Evolutionary conservation across 2,329 filamentous ascomycete species (phyloP).

Genomic region (Calonectria pteridis): DNA sequence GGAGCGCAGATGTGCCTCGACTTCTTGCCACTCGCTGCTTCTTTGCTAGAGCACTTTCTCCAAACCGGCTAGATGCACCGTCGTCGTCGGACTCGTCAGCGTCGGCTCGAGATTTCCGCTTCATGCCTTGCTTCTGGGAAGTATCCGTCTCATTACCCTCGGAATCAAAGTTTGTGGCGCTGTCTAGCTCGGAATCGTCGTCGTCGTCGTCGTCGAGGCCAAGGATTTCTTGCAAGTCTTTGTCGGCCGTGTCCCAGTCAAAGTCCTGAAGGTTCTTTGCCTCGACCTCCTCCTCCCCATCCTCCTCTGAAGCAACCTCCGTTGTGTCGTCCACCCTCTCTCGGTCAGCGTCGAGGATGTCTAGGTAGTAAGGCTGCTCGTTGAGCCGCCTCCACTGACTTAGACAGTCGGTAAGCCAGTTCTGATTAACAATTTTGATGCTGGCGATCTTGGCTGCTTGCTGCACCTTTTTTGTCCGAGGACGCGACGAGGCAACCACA

Average conservation of each 20-base stretch:
- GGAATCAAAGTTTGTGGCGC: slow-evolving; percentile 42
- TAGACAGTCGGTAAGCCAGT: slow-evolving; percentile 90
- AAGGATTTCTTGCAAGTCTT: slow-evolving; percentile 83
- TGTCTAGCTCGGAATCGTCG: slow-evolving; percentile 54
- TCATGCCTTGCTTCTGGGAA: slow-evolving; percentile 44
- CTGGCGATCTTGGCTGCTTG: slow-evolving; percentile 83
- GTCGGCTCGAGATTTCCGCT: slow-evolving; percentile 49
- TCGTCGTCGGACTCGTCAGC: slow-evolving; percentile 51
- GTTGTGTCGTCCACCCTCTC: slow-evolving; percentile 50
- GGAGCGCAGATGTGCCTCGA: slow-evolving; percentile 60
- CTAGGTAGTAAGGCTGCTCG: slow-evolving; percentile 81
- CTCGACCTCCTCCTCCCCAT: slow-evolving; percentile 48
- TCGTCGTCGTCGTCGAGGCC: slow-evolving; percentile 66
- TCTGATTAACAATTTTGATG: slow-evolving; percentile 91
- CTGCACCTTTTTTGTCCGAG: slow-evolving; percentile 90
- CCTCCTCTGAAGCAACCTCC: slow-evolving; percentile 47
- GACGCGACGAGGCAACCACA: slow-evolving; percentile 76
- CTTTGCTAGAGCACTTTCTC: slow-evolving; percentile 61
- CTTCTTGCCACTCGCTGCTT: slow-evolving; percentile 62
- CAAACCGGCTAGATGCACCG: slow-evolving; percentile 42
- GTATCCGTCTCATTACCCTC: slow-evolving; percentile 47
- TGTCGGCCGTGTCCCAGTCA: slow-evolving; percentile 74
- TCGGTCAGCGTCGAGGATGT: slow-evolving; percentile 78
- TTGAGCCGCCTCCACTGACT: slow-evolving; percentile 85
- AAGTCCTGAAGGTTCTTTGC: slow-evolving; percentile 65